Percentiles rank a stretch among this genome's conserved stretches.
These are phyloP conservation scores for Fomitopsis pulvina DNA, from an alignment of 768 basidiomycete genomes.

Conservation along the genomic window DNA sequence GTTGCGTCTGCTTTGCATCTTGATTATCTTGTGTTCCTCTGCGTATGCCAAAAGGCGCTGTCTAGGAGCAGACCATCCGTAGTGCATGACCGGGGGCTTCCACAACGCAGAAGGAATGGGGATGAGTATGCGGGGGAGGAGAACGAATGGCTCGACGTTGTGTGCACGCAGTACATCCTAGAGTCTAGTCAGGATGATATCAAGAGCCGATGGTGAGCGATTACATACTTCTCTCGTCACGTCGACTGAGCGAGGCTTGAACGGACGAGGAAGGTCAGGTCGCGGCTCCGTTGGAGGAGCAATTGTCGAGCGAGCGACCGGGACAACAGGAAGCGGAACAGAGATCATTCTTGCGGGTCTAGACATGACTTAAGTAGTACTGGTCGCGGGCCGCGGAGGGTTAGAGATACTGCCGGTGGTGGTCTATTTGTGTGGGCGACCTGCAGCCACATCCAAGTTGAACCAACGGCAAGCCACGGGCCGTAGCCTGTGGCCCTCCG, in stretches of 20 bases:
- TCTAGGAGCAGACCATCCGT: neutral
- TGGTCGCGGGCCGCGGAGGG: neutral
- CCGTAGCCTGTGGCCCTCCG: too few relatives aligned
- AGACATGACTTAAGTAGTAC: neutral
- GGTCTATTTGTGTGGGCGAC: neutral
- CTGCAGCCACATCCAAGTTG: too few relatives aligned
- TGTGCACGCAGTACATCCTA: neutral
- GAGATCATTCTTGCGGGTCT: neutral
- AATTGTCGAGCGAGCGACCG: neutral
- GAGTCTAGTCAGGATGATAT: neutral
- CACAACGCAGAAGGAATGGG: neutral
- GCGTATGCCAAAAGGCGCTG: neutral
- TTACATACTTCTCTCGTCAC: neutral
- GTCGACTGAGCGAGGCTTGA: neutral
- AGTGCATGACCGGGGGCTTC: neutral
- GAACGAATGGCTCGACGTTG: neutral
- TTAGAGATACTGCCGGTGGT: neutral
- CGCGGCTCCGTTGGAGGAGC: neutral
- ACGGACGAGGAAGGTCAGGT: neutral
- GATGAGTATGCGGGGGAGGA: neutral
- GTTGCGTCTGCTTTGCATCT: neutral
- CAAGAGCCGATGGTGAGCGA: neutral
- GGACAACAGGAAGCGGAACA: neutral
- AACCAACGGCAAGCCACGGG: too few relatives aligned
- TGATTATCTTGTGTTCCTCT: neutral